These are phyloP conservation scores for Nepenthes alata DNA, from an alignment of 179 eudicot species.

Conservation along the genomic window DNA sequence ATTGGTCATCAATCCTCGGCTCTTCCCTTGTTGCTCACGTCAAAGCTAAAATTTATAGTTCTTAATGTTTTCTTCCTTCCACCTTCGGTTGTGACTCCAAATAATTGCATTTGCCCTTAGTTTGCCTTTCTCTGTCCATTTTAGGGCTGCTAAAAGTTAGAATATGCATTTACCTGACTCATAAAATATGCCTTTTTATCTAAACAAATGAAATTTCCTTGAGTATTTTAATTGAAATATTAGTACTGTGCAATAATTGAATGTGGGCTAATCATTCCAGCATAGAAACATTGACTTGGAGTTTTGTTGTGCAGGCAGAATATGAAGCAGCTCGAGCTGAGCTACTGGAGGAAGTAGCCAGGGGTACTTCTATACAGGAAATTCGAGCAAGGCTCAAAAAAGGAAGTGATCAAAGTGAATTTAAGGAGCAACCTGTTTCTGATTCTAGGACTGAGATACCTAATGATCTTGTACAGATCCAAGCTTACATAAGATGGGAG, in stretches of 20 bases:
- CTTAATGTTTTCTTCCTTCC: no score
- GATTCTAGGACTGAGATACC: constrained; percentile 38
- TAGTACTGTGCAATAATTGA: constrained; percentile 8
- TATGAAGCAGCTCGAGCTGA: constrained; percentile 84
- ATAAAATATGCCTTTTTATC: no score
- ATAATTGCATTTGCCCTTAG: no score
- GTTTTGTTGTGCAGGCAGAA: constrained; percentile 38
- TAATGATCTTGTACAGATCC: constrained; percentile 57
- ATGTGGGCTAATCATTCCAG: not conserved
- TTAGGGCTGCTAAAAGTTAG: no score
- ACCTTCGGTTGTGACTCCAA: no score
- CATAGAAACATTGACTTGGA: not conserved
- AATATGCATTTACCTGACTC: no score
- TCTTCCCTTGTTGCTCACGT: no score
- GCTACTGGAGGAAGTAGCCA: constrained; percentile 52
- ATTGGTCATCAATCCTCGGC: no score
- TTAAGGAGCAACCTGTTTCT: constrained; percentile 24
- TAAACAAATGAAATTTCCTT: no score
- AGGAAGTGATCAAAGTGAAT: constrained; percentile 28
- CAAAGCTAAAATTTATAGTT: no score
- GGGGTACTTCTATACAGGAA: constrained; percentile 60
- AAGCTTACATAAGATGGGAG: constrained; percentile 79
- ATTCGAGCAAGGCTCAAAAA: constrained; percentile 45
- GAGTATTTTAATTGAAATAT: no score
- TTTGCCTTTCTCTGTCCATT: no score